Evolutionary conservation across 805 yeast genomes (phyloP).

Genomic region (Yamadazyma phyllophila): DNA sequence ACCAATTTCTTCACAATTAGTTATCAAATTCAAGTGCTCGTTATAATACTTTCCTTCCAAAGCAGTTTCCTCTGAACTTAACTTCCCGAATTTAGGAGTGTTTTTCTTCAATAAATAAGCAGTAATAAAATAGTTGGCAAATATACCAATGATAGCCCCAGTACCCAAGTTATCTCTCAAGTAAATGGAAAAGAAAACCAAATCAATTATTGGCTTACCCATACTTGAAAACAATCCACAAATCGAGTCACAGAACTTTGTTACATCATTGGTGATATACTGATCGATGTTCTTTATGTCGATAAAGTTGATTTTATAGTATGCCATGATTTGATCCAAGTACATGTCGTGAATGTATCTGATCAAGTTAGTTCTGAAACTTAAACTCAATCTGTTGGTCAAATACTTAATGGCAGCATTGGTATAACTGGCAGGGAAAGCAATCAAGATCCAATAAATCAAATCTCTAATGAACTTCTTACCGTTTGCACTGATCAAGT

Average conservation of each 20-base stretch:
- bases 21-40: conserved; percentile 78
- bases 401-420: conserved; percentile 85
- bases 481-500: conserved; percentile 79
- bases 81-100: conserved; percentile 82
- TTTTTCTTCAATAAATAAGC: conserved; percentile 68
- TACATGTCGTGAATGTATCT: conserved; percentile 90
- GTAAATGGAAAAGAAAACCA: conserved; percentile 79
- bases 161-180: conserved; percentile 83
- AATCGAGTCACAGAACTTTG: conserved; percentile 75
- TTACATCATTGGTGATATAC: conserved; percentile 81
- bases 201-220: conserved; percentile 89
- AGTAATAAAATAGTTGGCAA: conserved; percentile 74
- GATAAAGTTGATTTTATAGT: conserved; percentile 60
- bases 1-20: conserved; percentile 90
- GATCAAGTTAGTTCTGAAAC: conserved; percentile 78
- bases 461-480: conserved; percentile 72
- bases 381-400: conserved; percentile 71
- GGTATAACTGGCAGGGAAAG: conserved; percentile 90
- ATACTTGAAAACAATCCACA: conserved; percentile 82
- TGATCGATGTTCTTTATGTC: conserved; percentile 71
- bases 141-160: conserved; percentile 79
- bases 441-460: conserved; percentile 83
- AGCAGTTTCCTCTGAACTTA: conserved; percentile 69
- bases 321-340: conserved; percentile 74
- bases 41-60: conserved; percentile 89